Evolutionary conservation across 148 eudicot species (phyloP).

Genomic region (Silene latifolia): DNA sequence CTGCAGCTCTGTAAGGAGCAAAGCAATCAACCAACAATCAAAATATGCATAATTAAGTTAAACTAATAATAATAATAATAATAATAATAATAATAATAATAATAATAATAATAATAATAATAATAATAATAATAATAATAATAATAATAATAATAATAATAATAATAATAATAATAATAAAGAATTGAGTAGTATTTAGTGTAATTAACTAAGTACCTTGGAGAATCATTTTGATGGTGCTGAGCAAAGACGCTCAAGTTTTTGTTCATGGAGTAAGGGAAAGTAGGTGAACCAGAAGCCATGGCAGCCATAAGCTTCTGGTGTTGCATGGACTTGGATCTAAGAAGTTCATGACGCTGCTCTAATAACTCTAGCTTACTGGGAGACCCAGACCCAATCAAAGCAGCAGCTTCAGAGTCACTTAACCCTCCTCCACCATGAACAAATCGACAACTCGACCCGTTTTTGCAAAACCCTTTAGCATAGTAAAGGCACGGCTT

Average conservation of each 20-base stretch:
- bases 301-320: constrained; percentile 55
- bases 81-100: no score
- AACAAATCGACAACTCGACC: constrained; percentile 62
- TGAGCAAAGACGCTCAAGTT: constrained; percentile 56
- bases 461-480: constrained; percentile 91
- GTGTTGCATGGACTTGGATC: constrained; percentile 70
- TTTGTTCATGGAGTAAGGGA: constrained; percentile 46
- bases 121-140: no score
- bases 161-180: no score
- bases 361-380: constrained; percentile 65
- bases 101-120: no score
- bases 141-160: no score
- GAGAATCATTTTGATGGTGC: constrained; percentile 63
- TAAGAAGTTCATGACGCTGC: constrained; percentile 64
- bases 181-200: neutral
- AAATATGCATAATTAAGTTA: neutral
- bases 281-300: constrained; percentile 33
- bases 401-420: constrained; percentile 22
- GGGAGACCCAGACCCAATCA: constrained; percentile 57
- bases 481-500: constrained; percentile 81
- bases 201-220: constrained; percentile 32
- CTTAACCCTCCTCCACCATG: constrained; percentile 40
- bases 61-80: no score
- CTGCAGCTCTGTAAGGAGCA: constrained; percentile 11
- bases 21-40: constrained; percentile 7